Evolutionary conservation across 148 eudicot species (phyloP), one percentile per base, ranked within the genome.

Genomic region (Suaeda aralocaspica): DNA sequence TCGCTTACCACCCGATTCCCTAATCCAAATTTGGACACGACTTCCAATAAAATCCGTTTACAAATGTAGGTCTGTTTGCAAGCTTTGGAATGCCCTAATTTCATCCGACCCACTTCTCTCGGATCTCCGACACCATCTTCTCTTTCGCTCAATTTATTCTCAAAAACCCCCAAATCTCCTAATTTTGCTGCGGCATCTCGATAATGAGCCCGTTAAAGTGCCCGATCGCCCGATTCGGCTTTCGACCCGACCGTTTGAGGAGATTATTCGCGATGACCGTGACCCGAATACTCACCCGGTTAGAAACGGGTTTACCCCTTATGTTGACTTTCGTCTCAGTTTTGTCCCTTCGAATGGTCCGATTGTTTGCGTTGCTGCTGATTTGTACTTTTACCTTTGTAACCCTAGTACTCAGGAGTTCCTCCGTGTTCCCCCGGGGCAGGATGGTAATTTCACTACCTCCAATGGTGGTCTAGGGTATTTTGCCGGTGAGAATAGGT

Each of bases 391-490:
- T 33, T 77, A 77, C 51, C 69, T 77, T 0, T 72, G 72, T 61
- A 72, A 77, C 76, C 80, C 80, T 33, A 67, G 72, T 5, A 77
- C 75, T 2, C 75, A 77, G 26, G 71, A 48, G 22, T 76, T 76
- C 18, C 33, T 70, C 19, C 66, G 79, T 4, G 22, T 76, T 28
- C 7, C 71, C 0, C 75, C 75, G 13, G 71, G 53, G 16, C 36
- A 56, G 7, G 25, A 42, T 2, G 49, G 62, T 26, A n/a, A 62
- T 49, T 64, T 14, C 11, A 41, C n/a, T 18, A 25, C 55, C 26
- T 6, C 18, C 0, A 45, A 44, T 2, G 55, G 24, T 2, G 80
- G 31, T 0, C 72, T 77, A 14, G 80, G 80, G 14, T 77, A 50
- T 55, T 53, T 67, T 25, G 31, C 5, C 18, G 3, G 9, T 5